Percentiles rank a stretch among this genome's conserved stretches.
Evolutionary conservation across 495 filamentous ascomycete species (phyloP).

Genomic region (Hypoxylon rickii): DNA sequence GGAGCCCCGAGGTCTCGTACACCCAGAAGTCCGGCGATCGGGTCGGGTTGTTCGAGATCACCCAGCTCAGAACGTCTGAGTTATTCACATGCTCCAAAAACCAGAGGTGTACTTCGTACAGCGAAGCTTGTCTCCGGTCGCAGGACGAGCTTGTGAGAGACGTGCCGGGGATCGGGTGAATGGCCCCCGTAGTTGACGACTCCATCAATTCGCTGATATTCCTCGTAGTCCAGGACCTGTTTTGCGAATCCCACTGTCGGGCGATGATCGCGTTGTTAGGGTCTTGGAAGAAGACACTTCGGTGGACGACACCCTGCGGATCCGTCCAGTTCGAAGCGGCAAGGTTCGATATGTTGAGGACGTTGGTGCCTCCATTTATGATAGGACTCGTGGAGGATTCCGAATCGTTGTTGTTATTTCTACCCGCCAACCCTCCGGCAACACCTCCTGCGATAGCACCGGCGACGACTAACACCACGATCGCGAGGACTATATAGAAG

Average conservation of each 20-base stretch:
- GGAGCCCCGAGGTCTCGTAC: slow-evolving; percentile 1
- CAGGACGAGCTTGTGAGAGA: slow-evolving; percentile 17
- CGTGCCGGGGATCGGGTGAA: slow-evolving; percentile 18
- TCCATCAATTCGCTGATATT: slow-evolving; percentile 25
- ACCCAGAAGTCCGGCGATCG: slow-evolving; percentile 18
- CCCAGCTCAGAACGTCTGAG: slow-evolving; percentile 12
- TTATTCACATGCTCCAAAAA: slow-evolving; percentile 11
- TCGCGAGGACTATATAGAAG: slow-evolving; percentile 19
- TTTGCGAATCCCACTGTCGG: slow-evolving; percentile 31
- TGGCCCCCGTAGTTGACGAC: slow-evolving; percentile 15
- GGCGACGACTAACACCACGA: slow-evolving; percentile 8
- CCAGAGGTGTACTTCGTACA: slow-evolving; percentile 21
- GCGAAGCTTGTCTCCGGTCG: background rate
- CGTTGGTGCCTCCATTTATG: background rate
- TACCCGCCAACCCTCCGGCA: slow-evolving; percentile 10
- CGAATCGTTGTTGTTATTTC: slow-evolving; percentile 3
- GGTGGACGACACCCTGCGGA: slow-evolving; percentile 11
- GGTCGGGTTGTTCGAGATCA: slow-evolving; percentile 10
- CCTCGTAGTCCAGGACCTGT: slow-evolving; percentile 25
- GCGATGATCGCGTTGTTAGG: slow-evolving; percentile 17
- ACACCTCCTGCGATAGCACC: slow-evolving; percentile 27
- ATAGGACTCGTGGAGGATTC: background rate
- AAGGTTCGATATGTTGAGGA: slow-evolving; percentile 18
- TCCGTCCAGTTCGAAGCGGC: slow-evolving; percentile 32
- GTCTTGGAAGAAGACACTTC: slow-evolving; percentile 30